Evolutionary conservation across 2,329 filamentous ascomycete genomes (phyloP).

Genomic region (Cercospora brassicicola): DNA sequence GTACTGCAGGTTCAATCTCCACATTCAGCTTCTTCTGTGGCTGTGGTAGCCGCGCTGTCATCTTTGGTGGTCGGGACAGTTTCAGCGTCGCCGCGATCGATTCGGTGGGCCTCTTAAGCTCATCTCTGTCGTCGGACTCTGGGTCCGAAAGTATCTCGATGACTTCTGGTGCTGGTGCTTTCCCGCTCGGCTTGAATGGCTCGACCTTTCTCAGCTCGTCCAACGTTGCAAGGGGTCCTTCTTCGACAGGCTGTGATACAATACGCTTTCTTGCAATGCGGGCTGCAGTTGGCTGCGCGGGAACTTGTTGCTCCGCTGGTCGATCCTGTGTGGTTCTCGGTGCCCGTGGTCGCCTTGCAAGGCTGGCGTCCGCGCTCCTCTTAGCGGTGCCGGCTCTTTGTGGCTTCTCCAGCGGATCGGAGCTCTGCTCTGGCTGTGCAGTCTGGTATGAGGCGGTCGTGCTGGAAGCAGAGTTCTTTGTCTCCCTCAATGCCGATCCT

Average conservation of each 20-base stretch:
- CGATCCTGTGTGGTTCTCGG: slow-evolving; percentile 29
- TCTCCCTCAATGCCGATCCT: slow-evolving; percentile 28
- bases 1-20: slow-evolving; percentile 30
- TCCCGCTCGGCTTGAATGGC: slow-evolving; percentile 32
- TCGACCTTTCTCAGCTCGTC: slow-evolving; percentile 37
- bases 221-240: slow-evolving; percentile 36
- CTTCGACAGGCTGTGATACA: slow-evolving; percentile 27
- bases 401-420: slow-evolving; percentile 34
- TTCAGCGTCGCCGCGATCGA: slow-evolving; percentile 21
- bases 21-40: slow-evolving; percentile 17
- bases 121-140: slow-evolving; percentile 32
- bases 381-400: slow-evolving; percentile 30
- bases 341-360: slow-evolving; percentile 39
- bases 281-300: slow-evolving; percentile 21
- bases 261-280: slow-evolving; percentile 26
- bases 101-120: slow-evolving; percentile 19
- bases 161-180: slow-evolving; percentile 33
- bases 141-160: slow-evolving; percentile 41
- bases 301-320: slow-evolving; percentile 24
- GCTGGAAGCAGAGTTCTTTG: slow-evolving; percentile 28
- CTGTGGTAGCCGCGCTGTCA: slow-evolving; percentile 34
- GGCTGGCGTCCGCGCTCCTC: slow-evolving; percentile 40
- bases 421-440: slow-evolving; percentile 27
- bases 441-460: slow-evolving; percentile 29
- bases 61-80: slow-evolving; percentile 35